Percentiles rank a stretch among this genome's conserved stretches.
Evolutionary conservation across 129 eudicot genomes (phyloP).

Genomic region (Artemisia annua): DNA sequence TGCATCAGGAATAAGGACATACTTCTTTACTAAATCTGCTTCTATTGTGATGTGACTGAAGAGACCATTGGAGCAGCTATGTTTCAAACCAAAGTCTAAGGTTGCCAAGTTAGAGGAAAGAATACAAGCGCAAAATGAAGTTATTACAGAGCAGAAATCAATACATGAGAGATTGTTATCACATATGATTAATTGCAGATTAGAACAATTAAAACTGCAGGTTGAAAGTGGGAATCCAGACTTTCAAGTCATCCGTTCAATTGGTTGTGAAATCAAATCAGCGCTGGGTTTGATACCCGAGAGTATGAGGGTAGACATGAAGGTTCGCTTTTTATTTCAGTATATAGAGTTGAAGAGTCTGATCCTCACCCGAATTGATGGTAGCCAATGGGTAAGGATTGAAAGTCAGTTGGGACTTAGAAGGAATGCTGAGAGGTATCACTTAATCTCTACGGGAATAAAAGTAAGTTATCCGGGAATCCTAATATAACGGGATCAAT

Average conservation of each 20-base stretch:
- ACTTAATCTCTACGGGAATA: no score
- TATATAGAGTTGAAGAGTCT: not conserved
- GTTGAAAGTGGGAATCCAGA: no score
- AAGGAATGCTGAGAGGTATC: not conserved
- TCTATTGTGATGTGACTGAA: not conserved
- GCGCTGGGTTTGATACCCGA: not conserved
- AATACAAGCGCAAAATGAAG: not conserved
- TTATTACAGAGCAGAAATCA: not conserved
- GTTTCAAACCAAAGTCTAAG: not conserved
- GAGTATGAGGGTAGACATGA: not conserved
- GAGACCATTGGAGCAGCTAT: not conserved
- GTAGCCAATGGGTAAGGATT: slow-evolving; percentile 1
- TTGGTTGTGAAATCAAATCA: not conserved
- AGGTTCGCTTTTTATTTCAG: not conserved
- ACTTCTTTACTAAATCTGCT: no score
- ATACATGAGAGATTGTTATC: no score
- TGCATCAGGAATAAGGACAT: no score
- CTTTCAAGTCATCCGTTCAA: no score
- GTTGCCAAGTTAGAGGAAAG: not conserved
- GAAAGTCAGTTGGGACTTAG: not conserved
- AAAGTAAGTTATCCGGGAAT: no score
- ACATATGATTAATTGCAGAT: no score
- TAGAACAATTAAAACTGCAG: no score
- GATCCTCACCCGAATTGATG: not conserved
- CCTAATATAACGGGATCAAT: no score